Base-by-base conservation (phyloP, 495 filamentous ascomycete genomes). In the Bacidia rubella region DNA sequence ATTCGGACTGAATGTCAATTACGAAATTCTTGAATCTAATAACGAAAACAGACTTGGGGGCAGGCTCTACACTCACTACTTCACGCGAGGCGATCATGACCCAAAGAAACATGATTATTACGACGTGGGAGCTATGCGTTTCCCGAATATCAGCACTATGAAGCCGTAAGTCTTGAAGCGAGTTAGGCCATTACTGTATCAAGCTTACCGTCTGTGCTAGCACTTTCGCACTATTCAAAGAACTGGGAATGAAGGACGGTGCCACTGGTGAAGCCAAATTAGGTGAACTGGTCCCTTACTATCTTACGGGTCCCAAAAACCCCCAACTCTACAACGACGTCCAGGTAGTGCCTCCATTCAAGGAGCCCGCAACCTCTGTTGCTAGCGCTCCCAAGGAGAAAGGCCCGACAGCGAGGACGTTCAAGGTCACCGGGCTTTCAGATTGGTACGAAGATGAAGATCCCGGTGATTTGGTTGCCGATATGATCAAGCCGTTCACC, bases 61-160 rank as follows among this genome's bases (percentile, higher is more conserved):
- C 11, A 32, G 46, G 35, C 22, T 54, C 17, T 56, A 45, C 27
- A 26, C 54, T 21, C 49, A 53, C 29, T 56, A 56, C 40, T 56
- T 56, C 38, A 49, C 51, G 43, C 26, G 25, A 17, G 44, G 49
- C 4, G 29, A 19, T 2, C 41, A 7, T 20, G 17, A 44, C 20
- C 15, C 41, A 22, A 20, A 17, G 9, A 39, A 41, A 12, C 66
- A 67, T 29, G 54, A 69, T 48, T 72, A 73, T 54, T 73, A 65
- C 49, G 70, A 73, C 57, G 62, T 67, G 22, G 70, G 70, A 1
- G 68, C 66, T 1, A 72, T 71, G 69, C 53, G 69, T 26, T 70
- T 61, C 51, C 69, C 69, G 2, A 27, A 67, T 12, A 66, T 47
- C 22, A 24, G 39, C 0, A 35, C 64, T 25, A 68, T 68, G 65